Percentiles rank a stretch among this genome's conserved stretches.
Conservation (phyloP, 495 filamentous ascomycete species). For the Tuber microsphaerosporum region DNA sequence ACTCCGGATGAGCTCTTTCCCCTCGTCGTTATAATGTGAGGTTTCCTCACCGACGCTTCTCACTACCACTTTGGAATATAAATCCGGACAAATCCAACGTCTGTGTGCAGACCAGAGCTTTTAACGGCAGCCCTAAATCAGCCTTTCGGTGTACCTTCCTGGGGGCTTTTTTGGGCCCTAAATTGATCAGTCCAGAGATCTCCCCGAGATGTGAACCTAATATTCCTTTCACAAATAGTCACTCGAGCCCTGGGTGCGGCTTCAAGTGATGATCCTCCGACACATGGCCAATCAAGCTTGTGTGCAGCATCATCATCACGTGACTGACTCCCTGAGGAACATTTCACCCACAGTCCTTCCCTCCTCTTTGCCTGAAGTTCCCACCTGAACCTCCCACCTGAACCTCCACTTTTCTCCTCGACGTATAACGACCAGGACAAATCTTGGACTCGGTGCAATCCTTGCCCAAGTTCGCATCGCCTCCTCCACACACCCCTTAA, state of each 20-base stretch:
- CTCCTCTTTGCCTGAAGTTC: neutral
- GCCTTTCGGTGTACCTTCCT: neutral
- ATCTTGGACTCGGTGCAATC: neutral
- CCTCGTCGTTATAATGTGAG: neutral
- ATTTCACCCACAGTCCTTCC: no score
- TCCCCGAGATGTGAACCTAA: neutral
- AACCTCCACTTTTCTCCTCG: neutral
- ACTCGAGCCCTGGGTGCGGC: neutral
- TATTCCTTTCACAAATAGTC: neutral
- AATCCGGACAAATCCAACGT: neutral
- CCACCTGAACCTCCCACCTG: neutral
- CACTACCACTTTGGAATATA: neutral
- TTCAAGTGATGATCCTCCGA: no score
- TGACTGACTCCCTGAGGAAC: neutral
- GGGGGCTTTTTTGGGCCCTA: neutral
- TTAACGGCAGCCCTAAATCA: neutral
- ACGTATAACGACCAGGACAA: neutral
- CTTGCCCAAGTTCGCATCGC: neutral
- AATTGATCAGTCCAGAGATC: neutral
- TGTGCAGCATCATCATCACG: neutral
- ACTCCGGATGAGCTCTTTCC: neutral
- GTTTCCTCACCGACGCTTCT: neutral
- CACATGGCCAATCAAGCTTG: neutral
- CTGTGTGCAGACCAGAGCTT: neutral
- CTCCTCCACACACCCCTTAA: neutral